Base-by-base conservation (phyloP, 257 asterid species). In the Cinchona pubescens region DNA sequence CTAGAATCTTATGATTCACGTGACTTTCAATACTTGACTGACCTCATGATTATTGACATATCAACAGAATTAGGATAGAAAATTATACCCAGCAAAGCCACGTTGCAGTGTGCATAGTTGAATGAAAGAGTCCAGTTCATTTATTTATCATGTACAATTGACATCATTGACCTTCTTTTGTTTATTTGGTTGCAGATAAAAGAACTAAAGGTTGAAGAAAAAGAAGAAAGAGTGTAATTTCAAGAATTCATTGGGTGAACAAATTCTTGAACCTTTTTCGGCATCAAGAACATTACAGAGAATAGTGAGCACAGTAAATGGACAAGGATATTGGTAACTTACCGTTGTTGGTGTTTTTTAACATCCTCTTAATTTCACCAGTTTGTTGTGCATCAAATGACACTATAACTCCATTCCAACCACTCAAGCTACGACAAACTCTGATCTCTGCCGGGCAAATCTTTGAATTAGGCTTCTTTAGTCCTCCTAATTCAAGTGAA, bases 391-490 rank as follows among this genome's bases (percentile, higher is more conserved):
- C 29, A 43, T 74, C 94, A 23, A 73, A 66, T 56, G 84, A 84
- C 81, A 80, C 83, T 74, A 79, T 88, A 35, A 82, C 89, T 15
- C 79, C 71, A 21, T 74, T 87, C 23, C 85, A 78, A 7, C 73
- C 65, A 2, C 87, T 91, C 71, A 70, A 77, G 40, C 70, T 40
- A 11, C 76, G 79, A 43, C 77, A 86, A 29, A 86, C 89, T 45
- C 64, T 91, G 73, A 48, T 80, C 73, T 91, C 96, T 66, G 46
- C 82, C 48, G 71, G 79, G 3, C 64, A 80, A n/a, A 81, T 81
- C 46, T 88, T 88, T 79, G 95, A 90, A 82, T 85, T 92, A 43
- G 97, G 97, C 13, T 90, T 92, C 89, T 92, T n/a, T n/a, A n/a
- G n/a, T n/a, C n/a, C n/a, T n/a, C n/a, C n/a, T n/a, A n/a, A n/a